phyloP scores from a whole-genome alignment of 2,329 filamentous ascomycete genomes.

The Endocalyx cinctus region DNA sequence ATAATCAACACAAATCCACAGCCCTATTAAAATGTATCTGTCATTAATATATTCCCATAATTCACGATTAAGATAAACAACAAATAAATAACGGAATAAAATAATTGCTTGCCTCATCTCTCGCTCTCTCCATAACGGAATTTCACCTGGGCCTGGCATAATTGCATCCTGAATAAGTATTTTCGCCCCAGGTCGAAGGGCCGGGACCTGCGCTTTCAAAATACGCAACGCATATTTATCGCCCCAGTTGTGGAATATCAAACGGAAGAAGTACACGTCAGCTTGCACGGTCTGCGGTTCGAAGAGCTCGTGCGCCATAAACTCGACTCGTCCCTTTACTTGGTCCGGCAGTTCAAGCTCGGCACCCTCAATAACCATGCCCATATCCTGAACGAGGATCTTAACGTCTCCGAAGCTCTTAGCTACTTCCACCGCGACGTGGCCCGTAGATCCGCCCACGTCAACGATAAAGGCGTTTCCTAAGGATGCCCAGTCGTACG shows the following conservation, averaged over 20 bases:
- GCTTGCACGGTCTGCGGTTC: conserved; percentile 6
- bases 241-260: conserved; percentile 9
- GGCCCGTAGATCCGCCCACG: conserved; percentile 8
- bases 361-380: background rate
- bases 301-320: conserved; percentile 11
- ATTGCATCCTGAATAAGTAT: conserved; percentile 8
- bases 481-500: conserved; percentile 10
- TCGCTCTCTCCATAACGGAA: conserved; percentile 5
- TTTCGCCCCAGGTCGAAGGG: conserved; percentile 3
- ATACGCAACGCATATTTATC: conserved; percentile 7
- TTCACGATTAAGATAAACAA: too few relatives aligned
- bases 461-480: conserved; percentile 2
- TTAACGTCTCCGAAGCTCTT: background rate
- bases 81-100: too few relatives aligned
- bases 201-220: conserved; percentile 7
- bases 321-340: conserved; percentile 5
- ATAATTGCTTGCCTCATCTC: conserved; percentile 2
- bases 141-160: conserved; percentile 1
- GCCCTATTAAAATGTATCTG: too few relatives aligned
- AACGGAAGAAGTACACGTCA: conserved; percentile 9
- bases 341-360: background rate
- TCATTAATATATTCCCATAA: too few relatives aligned
- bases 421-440: conserved; percentile 7
- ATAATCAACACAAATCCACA: too few relatives aligned
- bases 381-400: background rate